These are phyloP conservation scores for Phytophthora sojae DNA, from an alignment of 352 stramenopile genomes.

Conservation along the genomic window DNA sequence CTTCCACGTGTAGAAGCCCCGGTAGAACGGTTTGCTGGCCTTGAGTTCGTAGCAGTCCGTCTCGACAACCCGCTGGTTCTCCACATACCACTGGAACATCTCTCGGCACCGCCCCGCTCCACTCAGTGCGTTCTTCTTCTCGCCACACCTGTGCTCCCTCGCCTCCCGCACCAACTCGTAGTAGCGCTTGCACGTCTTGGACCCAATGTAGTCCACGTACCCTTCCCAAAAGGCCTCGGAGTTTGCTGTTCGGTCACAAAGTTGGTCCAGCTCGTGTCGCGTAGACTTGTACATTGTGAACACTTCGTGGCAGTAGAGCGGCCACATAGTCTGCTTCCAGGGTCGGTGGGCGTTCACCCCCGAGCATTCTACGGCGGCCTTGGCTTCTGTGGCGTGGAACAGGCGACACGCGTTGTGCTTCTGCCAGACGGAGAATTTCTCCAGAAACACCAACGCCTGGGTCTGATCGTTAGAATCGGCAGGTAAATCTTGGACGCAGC, in stretches of 20 bases:
- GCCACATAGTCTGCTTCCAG: slow-evolving; percentile 56
- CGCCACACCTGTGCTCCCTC: slow-evolving; percentile 33
- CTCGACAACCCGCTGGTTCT: slow-evolving; percentile 51
- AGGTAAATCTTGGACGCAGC: slow-evolving; percentile 38
- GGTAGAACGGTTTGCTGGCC: slow-evolving; percentile 39
- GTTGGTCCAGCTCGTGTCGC: slow-evolving; percentile 51
- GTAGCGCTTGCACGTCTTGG: slow-evolving; percentile 65
- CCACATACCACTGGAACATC: slow-evolving; percentile 66
- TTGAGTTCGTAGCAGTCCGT: slow-evolving; percentile 47
- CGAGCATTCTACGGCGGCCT: slow-evolving; percentile 54
- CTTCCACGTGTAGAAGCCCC: slow-evolving; percentile 39
- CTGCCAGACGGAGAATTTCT: slow-evolving; percentile 60
- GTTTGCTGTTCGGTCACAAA: slow-evolving; percentile 50
- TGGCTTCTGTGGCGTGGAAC: slow-evolving; percentile 61
- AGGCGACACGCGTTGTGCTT: slow-evolving; percentile 49
- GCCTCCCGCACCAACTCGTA: slow-evolving; percentile 59
- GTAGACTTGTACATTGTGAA: slow-evolving; percentile 61
- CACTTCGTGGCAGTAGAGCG: slow-evolving; percentile 65
- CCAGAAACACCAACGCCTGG: slow-evolving; percentile 43
- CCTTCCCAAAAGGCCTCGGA: slow-evolving; percentile 70
- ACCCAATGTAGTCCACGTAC: slow-evolving; percentile 63
- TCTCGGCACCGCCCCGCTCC: slow-evolving; percentile 22
- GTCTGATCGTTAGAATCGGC: slow-evolving; percentile 14
- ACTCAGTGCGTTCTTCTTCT: slow-evolving; percentile 7
- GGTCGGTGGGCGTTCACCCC: slow-evolving; percentile 46